These are phyloP conservation scores for Penicillium sp. DNA, from an alignment of 2,329 filamentous ascomycete genomes.

Conservation along the genomic window DNA sequence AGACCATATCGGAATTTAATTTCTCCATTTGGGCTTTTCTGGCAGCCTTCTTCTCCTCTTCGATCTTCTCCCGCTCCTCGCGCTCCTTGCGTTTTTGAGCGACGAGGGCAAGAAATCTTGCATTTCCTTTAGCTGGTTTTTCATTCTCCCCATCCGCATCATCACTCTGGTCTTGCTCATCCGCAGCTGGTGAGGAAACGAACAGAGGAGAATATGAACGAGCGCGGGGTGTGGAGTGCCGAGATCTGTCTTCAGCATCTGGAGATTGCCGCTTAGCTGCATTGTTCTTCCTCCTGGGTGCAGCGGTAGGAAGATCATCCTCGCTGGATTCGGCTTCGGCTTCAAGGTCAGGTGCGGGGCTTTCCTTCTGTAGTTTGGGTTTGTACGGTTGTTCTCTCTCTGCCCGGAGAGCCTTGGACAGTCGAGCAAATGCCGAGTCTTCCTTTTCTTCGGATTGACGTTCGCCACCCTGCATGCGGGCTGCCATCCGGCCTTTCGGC, in stretches of 20 bases:
- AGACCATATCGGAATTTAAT: conserved; percentile 42
- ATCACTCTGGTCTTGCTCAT: conserved; percentile 14
- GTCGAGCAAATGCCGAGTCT: conserved; percentile 42
- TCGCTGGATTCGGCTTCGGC: conserved; percentile 14
- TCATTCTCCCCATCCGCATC: conserved; percentile 23
- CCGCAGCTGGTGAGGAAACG: conserved; percentile 38
- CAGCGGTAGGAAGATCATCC: conserved; percentile 33
- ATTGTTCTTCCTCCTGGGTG: conserved; percentile 31
- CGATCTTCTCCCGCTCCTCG: conserved; percentile 62
- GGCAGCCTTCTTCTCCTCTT: conserved; percentile 43
- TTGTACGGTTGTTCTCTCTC: conserved; percentile 18
- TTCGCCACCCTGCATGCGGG: conserved; percentile 56
- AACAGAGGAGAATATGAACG: conserved; percentile 46
- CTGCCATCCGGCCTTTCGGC: conserved; percentile 64
- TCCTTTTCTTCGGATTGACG: background rate
- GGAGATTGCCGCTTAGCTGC: conserved; percentile 23
- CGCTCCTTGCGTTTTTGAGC: conserved; percentile 72
- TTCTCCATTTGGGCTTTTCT: conserved; percentile 32
- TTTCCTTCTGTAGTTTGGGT: conserved; percentile 1
- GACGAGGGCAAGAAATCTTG: conserved; percentile 70
- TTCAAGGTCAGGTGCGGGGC: background rate
- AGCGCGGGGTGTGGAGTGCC: conserved; percentile 23
- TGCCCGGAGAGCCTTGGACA: conserved; percentile 31
- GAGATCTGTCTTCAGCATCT: conserved; percentile 27
- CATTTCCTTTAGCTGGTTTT: conserved; percentile 44